Evolutionary conservation across 2,329 filamentous ascomycete species (phyloP).

Genomic region (Cordyceps cicadae): DNA sequence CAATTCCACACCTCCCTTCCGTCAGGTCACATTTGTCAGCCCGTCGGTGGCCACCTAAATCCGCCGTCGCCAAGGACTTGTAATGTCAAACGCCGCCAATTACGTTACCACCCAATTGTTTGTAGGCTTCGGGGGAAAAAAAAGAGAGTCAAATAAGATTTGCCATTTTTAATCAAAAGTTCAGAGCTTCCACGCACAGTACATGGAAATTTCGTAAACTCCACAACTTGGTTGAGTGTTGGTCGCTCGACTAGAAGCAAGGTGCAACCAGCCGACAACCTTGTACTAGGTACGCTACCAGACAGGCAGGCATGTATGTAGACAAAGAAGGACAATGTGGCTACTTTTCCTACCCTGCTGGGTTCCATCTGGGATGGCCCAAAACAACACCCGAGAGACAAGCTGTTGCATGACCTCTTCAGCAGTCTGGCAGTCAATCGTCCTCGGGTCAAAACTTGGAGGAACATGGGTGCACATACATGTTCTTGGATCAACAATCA

Average conservation of each 20-base stretch:
- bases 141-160: background rate
- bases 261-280: too few relatives aligned
- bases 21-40: conserved; percentile 1
- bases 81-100: background rate
- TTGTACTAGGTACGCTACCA: too few relatives aligned
- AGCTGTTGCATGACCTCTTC: too few relatives aligned
- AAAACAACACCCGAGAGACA: too few relatives aligned
- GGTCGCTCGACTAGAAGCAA: too few relatives aligned
- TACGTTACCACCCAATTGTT: background rate
- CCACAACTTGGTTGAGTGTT: background rate
- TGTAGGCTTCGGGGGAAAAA: background rate
- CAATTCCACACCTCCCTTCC: background rate
- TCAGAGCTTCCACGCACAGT: background rate
- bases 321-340: too few relatives aligned
- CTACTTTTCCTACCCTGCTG: too few relatives aligned
- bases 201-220: background rate
- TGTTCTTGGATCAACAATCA: background rate
- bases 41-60: background rate
- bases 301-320: too few relatives aligned
- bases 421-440: background rate
- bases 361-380: too few relatives aligned
- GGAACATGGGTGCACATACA: background rate
- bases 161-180: too few relatives aligned
- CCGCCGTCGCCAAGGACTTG: background rate
- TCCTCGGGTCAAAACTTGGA: background rate